Evolutionary conservation across 169 alveolate genomes (phyloP).

Genomic region (Plasmodium coatneyi): DNA sequence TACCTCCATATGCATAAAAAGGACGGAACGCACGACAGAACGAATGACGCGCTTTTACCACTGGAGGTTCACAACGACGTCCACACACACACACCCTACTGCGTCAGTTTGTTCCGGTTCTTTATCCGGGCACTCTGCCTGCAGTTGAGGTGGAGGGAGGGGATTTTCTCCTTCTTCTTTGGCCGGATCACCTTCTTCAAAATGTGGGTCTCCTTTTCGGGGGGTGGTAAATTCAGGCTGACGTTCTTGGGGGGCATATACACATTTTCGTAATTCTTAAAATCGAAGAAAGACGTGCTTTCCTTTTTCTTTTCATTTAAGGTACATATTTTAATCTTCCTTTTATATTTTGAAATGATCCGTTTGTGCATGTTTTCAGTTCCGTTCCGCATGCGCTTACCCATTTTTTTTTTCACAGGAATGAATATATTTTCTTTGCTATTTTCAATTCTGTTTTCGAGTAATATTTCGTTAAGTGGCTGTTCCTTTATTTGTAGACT

Average conservation of each 20-base stretch:
- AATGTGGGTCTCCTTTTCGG: conserved; percentile 10
- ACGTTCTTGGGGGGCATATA: conserved; percentile 64
- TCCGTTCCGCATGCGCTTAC: conserved; percentile 11
- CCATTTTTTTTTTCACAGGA: conserved; percentile 5
- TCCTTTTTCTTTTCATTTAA: conserved; percentile 21
- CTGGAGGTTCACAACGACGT: background rate
- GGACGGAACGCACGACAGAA: background rate
- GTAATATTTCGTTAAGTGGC: conserved; percentile 36
- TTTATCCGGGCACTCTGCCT: conserved; percentile 43
- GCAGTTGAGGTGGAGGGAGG: conserved; percentile 9
- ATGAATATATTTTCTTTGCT: conserved; percentile 37
- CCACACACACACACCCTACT: background rate
- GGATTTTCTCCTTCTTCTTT: conserved; percentile 56
- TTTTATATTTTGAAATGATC: conserved; percentile 49
- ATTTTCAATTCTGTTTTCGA: conserved; percentile 61
- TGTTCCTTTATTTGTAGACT: conserved; percentile 41
- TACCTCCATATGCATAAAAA: background rate
- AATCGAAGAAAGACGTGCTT: background rate
- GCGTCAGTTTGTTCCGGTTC: conserved; percentile 23
- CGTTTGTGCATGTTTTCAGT: conserved; percentile 9
- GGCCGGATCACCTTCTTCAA: conserved; percentile 42
- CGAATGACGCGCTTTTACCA: background rate
- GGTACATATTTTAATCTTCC: conserved; percentile 59
- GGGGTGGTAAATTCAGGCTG: conserved; percentile 8
- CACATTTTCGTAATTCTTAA: conserved; percentile 8